Base-by-base conservation (phyloP, 2,329 filamentous ascomycete genomes). In the Sporothrix phasma region DNA sequence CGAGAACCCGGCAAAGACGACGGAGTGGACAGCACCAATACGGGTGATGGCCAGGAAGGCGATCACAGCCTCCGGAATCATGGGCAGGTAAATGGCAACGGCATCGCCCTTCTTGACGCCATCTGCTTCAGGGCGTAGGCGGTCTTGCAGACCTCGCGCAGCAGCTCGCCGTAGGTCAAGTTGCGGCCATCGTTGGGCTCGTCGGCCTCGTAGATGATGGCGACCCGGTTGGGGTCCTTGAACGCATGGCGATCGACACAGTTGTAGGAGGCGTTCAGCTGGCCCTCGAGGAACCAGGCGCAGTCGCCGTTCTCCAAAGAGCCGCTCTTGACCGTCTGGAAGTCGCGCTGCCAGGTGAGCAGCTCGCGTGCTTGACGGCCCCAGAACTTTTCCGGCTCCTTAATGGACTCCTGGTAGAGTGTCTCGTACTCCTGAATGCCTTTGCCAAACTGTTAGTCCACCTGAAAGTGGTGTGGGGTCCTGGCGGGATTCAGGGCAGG, bases 191-290 rank as follows among this genome's bases (percentile, higher is more conserved):
- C 89, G 62, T 78, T 82, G 47, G 88, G 85, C 78, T 99, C 94
- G 72, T 99, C 94, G 66, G 92, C 93, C 80, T 99, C 94, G 80
- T 97, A 99, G 79, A 97, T 96, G 78, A 99, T 96, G 75, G 94
- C 94, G 56, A 94, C 86, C 78, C 88, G 91, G 79, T 97, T 80
- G 56, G 94, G 94, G 78, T 96, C 87, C 78, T 92, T 92, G 78
- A 95, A 84, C n/a, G 94, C 94, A 76, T 97, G 93, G 67, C 94
- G 90, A 74, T 99, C 94, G 68, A 99, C 88, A 73, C 92, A 96
- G 81, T 99, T 99, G 85, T 92, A 97, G 31, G 90, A 94, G 68
- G 94, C 94, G 73, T 99, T 99, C 73, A 99, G 81, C 71, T 88
- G 85, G 69, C 94, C 94, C 79, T 97, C 94, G 67, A 92, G 78